A percentile compares a stretch with the other conserved stretches of the same genome.
Conservation (phyloP, 495 filamentous ascomycete genomes). For the Corynascus novoguineensis region DNA sequence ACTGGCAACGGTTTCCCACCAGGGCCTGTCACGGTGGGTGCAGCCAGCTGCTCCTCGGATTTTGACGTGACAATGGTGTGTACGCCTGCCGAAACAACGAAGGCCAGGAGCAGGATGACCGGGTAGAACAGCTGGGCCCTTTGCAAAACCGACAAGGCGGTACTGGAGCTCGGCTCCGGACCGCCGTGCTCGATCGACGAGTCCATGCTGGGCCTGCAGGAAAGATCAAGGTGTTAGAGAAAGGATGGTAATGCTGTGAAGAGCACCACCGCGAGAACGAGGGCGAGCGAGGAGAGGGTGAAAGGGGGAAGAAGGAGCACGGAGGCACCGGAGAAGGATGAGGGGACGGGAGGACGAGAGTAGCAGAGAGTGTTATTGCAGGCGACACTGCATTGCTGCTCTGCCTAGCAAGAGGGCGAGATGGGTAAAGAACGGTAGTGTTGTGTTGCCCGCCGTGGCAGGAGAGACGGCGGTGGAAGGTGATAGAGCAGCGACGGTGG, state of each 20-base stretch:
- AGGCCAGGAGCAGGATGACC: constrained; percentile 38
- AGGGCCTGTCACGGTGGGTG: constrained; percentile 51
- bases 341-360: neutral
- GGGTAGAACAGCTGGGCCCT: constrained; percentile 42
- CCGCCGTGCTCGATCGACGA: constrained; percentile 9
- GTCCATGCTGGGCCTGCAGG: constrained; percentile 28
- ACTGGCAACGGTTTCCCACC: constrained; percentile 76
- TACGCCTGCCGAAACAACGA: constrained; percentile 38
- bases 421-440: constrained; percentile 5
- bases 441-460: neutral
- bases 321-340: neutral
- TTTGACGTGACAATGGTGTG: constrained; percentile 42
- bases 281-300: neutral
- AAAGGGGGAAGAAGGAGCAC: too few relatives aligned
- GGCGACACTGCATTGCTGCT: constrained; percentile 11
- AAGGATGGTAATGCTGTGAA: neutral
- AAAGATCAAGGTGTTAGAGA: constrained; percentile 14
- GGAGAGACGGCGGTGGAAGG: constrained; percentile 4
- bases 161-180: constrained; percentile 24
- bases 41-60: constrained; percentile 38
- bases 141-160: constrained; percentile 32
- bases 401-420: neutral
- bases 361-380: neutral
- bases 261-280: neutral
- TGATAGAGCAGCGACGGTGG: neutral